Evolutionary conservation across 2,329 filamentous ascomycete genomes (phyloP).

Genomic region (Aspergillus pseudotamarii): DNA sequence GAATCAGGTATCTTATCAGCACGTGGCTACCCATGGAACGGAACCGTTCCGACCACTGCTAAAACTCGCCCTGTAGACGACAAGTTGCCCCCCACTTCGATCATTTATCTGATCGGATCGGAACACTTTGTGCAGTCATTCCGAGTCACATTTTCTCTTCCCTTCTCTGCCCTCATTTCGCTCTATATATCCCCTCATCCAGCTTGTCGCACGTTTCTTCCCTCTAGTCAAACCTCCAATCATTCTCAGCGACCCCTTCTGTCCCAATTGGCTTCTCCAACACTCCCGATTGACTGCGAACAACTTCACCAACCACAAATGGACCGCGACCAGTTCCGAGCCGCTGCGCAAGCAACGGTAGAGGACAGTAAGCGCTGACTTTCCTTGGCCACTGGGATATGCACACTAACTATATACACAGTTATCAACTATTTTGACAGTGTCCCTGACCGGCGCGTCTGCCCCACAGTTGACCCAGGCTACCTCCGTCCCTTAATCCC

Average conservation of each 20-base stretch:
- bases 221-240: background rate
- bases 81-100: background rate
- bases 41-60: background rate
- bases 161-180: background rate
- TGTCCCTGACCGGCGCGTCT: slow-evolving; percentile 69
- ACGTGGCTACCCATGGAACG: background rate
- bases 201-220: background rate
- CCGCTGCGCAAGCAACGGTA: slow-evolving; percentile 75
- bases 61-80: background rate
- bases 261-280: background rate
- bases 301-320: slow-evolving; percentile 49
- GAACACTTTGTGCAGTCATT: background rate
- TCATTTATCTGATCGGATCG: background rate
- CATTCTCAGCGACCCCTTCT: background rate
- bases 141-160: background rate
- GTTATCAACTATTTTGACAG: slow-evolving; percentile 83
- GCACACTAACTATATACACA: slow-evolving; percentile 39
- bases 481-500: slow-evolving; percentile 84
- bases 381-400: background rate
- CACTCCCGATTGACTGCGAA: background rate
- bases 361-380: slow-evolving; percentile 70
- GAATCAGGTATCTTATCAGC: too few species aligned
- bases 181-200: background rate
- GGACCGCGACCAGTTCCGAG: slow-evolving; percentile 77
- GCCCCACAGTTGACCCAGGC: slow-evolving; percentile 78